These are phyloP conservation scores for Cornus controversa DNA, from an alignment of 148 eudicot species.

Conservation along the genomic window DNA sequence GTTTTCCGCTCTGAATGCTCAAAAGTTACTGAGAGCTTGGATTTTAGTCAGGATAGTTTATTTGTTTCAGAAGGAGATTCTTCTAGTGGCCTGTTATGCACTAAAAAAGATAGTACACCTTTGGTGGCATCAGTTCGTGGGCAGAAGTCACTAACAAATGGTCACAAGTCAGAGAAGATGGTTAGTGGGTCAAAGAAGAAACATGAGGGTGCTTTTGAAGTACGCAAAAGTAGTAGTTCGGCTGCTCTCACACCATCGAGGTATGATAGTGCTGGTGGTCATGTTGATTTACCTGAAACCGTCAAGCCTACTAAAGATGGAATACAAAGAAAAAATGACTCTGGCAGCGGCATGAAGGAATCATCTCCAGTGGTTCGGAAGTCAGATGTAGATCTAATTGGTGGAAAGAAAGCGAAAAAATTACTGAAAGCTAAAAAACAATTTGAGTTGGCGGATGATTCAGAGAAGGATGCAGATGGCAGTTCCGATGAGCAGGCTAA, in stretches of 20 bases:
- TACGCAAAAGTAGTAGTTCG: neutral
- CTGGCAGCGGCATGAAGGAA: neutral
- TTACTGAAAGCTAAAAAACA: neutral
- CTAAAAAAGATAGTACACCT: conserved; percentile 21
- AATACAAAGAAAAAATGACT: neutral
- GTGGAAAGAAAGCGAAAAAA: neutral
- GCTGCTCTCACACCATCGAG: neutral
- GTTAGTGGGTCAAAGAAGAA: conserved; percentile 11
- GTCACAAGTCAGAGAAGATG: conserved; percentile 12
- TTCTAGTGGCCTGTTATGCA: conserved; percentile 1
- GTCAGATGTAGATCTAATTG: neutral
- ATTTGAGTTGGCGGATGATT: neutral
- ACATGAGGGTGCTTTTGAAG: neutral
- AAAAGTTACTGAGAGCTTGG: conserved; percentile 4
- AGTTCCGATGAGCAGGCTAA: neutral
- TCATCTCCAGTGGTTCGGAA: neutral
- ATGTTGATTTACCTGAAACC: neutral
- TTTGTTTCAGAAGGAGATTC: conserved; percentile 21
- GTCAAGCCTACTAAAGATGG: neutral
- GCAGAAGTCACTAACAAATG: conserved; percentile 7
- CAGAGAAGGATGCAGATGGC: neutral
- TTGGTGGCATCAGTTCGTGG: conserved; percentile 21
- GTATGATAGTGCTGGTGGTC: neutral
- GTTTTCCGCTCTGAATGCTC: neutral
- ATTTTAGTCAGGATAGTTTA: conserved; percentile 4